Evolutionary conservation across 176 grass and related monocot genomes (phyloP), one percentile per base, ranked within the genome.

Genomic region (Typha latifolia): DNA sequence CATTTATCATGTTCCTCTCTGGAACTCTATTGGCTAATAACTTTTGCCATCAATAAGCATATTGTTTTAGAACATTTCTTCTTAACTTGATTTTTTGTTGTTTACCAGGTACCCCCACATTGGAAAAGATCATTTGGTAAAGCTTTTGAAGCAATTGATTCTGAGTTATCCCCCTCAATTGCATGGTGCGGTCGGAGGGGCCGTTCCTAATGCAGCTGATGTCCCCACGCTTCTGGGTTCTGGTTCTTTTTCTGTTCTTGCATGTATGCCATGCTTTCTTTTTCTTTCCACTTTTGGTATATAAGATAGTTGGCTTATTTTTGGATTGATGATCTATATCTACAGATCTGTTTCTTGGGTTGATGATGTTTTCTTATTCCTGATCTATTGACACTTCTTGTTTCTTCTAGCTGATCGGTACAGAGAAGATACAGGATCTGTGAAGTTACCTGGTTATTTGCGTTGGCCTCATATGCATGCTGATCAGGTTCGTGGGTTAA

Each of bases 391-490:
- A 56, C 19, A 26, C 29, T 27, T 61, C 48, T 78, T 66, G 15
- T 72, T 59, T 75, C 63, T 32, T 84, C 77, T 78, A 97, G 93
- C 85, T 92, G 83, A 90, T 68, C 73, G 68, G 65, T 67, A 50
- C 15, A 86, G n/a, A 21, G 72, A 87, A 75, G 81, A 80, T 27
- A 89, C 86, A 70, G 76, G 76, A 51, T 66, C 69, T 47, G 75
- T 66, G 47, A 90, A 74, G 48, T 49, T 92, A 67, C 81, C 83
- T 1, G 69, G 64, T 70, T 89, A 97, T 84, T 75, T 92, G 48
- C 93, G 93, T 68, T 97, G 93, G 93, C 93, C 93, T 0, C 93
- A 97, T 61, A 97, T 97, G 87, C 81, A 92, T 52, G 85, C 93
- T 26, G 93, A 92, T 78, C 93, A 97, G 73, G 81, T 97, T 74